phyloP scores from a whole-genome alignment of 2,329 filamentous ascomycete species.

The Aureobasidium uvarum region DNA sequence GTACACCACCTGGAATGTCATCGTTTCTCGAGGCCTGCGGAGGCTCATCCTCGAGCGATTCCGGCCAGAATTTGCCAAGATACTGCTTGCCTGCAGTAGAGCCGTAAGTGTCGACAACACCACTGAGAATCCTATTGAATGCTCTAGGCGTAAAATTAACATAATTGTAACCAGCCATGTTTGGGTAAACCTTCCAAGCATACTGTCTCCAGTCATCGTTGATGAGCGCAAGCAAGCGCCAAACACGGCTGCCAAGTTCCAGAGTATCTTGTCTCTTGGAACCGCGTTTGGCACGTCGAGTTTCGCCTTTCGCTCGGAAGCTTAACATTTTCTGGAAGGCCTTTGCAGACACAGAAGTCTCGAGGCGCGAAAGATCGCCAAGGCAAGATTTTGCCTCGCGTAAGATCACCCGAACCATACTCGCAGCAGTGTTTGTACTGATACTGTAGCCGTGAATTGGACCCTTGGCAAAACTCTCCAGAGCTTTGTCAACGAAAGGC shows the following conservation, averaged over 20 bases:
- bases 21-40: background rate
- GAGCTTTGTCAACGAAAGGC: conserved; percentile 43
- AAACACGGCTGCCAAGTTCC: conserved; percentile 22
- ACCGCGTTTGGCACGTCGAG: background rate
- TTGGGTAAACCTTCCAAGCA: conserved; percentile 35
- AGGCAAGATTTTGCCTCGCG: background rate
- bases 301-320: background rate
- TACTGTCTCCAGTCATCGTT: conserved; percentile 28
- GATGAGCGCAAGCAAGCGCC: conserved; percentile 33
- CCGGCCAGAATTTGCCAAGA: conserved; percentile 50
- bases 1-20: background rate
- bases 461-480: conserved; percentile 29
- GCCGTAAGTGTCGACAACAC: conserved; percentile 53
- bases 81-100: conserved; percentile 49
- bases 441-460: conserved; percentile 1
- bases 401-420: conserved; percentile 20
- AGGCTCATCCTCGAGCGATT: conserved; percentile 6
- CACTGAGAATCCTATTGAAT: conserved; percentile 56
- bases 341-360: background rate
- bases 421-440: conserved; percentile 5
- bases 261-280: background rate
- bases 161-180: conserved; percentile 28
- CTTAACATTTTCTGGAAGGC: background rate
- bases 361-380: background rate
- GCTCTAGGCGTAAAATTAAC: conserved; percentile 35